Conservation (phyloP, 306 rosid species). For the Astragalus glycyphyllos region DNA sequence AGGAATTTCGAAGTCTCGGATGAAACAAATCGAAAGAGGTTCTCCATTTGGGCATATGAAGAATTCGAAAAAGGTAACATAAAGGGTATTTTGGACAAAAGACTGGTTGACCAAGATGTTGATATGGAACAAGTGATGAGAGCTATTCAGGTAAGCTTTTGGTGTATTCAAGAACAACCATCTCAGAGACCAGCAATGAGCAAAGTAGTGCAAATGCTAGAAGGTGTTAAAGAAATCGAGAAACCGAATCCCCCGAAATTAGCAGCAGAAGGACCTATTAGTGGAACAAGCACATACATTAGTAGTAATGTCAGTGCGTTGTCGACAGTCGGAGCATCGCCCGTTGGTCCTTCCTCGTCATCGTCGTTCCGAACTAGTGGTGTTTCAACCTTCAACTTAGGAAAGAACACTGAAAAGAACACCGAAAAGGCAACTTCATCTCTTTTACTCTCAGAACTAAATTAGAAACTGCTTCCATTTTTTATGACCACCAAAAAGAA, state of each 20-base stretch:
- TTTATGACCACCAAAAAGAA: not conserved
- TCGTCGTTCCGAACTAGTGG: conserved; percentile 41
- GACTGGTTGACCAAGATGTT: conserved; percentile 56
- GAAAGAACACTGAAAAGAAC: conserved; percentile 49
- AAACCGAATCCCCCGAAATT: conserved; percentile 66
- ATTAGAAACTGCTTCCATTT: conserved; percentile 21
- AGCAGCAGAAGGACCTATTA: conserved; percentile 44
- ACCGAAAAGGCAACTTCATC: conserved; percentile 58
- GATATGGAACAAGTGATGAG: conserved; percentile 69
- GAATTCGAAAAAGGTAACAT: conserved; percentile 76
- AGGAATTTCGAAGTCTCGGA: conserved; percentile 77
- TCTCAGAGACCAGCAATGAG: conserved; percentile 82
- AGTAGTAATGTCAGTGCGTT: conserved; percentile 57
- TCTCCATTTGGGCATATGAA: conserved; percentile 78
- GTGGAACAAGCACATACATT: conserved; percentile 47
- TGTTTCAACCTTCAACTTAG: conserved; percentile 40
- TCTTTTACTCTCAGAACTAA: conserved; percentile 45
- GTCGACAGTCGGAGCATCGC: conserved; percentile 45
- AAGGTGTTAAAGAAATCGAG: conserved; percentile 67
- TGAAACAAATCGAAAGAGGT: conserved; percentile 66
- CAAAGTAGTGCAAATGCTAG: conserved; percentile 84
- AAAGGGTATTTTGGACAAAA: conserved; percentile 62
- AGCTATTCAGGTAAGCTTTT: conserved; percentile 70
- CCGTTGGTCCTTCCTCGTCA: conserved; percentile 47
- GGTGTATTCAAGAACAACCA: conserved; percentile 95